Conservation (phyloP, 2,329 filamentous ascomycete genomes). For the Fusarium temperatum region DNA sequence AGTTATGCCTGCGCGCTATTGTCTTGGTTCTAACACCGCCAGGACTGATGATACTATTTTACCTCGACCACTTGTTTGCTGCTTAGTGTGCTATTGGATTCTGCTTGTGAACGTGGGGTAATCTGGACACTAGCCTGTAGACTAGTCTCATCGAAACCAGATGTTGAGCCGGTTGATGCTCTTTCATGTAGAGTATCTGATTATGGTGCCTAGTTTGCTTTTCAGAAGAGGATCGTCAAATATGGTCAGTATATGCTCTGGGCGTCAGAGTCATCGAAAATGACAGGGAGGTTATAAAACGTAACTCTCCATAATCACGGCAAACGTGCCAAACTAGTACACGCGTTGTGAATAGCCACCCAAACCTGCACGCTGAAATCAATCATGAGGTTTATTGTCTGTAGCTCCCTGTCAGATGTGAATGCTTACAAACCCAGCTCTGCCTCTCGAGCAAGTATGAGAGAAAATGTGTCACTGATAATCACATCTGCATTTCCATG, state of each 20-base stretch:
- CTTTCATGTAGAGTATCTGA: neutral
- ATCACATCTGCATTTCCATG: slow-evolving; percentile 18
- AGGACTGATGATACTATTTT: slow-evolving; percentile 11
- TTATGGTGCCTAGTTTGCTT: neutral
- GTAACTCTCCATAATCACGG: neutral
- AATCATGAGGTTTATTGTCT: slow-evolving; percentile 28
- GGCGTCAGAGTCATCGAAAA: neutral
- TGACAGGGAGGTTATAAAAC: neutral
- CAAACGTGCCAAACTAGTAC: neutral
- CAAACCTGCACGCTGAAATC: slow-evolving; percentile 22
- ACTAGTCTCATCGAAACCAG: neutral
- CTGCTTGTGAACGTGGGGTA: neutral
- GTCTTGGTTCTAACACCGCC: slow-evolving; percentile 7
- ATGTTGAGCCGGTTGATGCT: neutral
- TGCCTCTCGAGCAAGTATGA: slow-evolving; percentile 27
- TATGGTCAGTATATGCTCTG: neutral
- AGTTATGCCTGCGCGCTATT: slow-evolving; percentile 23
- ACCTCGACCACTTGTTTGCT: slow-evolving; percentile 11
- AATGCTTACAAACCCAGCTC: slow-evolving; percentile 19
- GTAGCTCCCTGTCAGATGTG: slow-evolving; percentile 20
- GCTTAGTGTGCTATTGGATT: neutral
- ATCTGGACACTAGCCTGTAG: neutral
- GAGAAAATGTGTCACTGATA: slow-evolving; percentile 12
- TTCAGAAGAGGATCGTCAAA: neutral
- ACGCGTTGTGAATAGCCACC: neutral